phyloP scores from a whole-genome alignment of 208 protist genomes.

The Vickermania spadyakhi region DNA sequence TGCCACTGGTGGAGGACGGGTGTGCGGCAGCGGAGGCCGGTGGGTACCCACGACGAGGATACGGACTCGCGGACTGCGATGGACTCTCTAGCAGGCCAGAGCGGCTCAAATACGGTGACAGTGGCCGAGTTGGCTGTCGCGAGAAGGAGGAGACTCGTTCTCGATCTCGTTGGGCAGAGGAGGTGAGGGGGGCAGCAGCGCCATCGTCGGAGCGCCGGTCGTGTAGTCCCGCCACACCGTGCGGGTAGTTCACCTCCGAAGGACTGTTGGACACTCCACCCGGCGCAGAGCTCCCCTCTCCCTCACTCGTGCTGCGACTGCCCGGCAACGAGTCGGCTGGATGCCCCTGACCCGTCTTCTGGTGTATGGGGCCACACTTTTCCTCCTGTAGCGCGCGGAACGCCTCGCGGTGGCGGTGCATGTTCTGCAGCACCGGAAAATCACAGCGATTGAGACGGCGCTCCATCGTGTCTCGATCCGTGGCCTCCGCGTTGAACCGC shows the following conservation, averaged over 20 bases:
- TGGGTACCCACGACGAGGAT: neutral
- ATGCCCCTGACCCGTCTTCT: neutral
- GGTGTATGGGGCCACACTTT: neutral
- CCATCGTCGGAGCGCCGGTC: neutral
- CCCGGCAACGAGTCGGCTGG: neutral
- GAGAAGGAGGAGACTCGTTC: neutral
- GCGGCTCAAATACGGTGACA: neutral
- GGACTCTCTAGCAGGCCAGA: neutral
- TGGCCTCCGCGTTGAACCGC: slow-evolving; percentile 27
- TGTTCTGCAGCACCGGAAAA: slow-evolving; percentile 62
- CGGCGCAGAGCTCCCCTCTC: neutral
- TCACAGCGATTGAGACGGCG: slow-evolving; percentile 57
- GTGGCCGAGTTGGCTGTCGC: neutral
- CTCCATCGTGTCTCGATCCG: slow-evolving; percentile 44
- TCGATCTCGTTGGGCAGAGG: neutral
- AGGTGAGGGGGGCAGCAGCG: neutral
- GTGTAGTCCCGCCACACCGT: neutral
- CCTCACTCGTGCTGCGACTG: neutral
- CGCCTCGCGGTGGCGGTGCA: slow-evolving; percentile 63
- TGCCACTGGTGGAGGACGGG: neutral
- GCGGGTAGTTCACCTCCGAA: neutral
- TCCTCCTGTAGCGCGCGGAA: slow-evolving; percentile 17
- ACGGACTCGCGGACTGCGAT: neutral
- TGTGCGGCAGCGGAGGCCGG: neutral
- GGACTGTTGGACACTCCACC: neutral